Evolutionary conservation across 2,329 filamentous ascomycete species (phyloP), one percentile per base, ranked within the genome.

Genomic region (Raffaelea ambrosiae): DNA sequence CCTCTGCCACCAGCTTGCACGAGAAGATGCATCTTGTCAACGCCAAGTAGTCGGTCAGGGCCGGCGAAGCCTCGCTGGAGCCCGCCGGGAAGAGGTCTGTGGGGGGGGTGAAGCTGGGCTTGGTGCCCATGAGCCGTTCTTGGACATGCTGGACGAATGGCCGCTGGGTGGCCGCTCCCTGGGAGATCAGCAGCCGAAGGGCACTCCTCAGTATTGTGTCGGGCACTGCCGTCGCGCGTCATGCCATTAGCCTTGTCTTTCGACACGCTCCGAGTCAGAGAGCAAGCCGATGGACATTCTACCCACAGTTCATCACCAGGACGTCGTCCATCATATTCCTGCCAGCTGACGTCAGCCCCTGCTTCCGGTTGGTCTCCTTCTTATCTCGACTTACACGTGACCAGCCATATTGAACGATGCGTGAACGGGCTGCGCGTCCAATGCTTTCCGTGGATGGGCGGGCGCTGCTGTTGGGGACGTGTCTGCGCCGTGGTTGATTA

Each of bases 301-400:
- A 55, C 59, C 42, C 43, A 63, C 64, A 50, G 26, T 65, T 66
- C 2, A 60, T 62, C 49, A 67, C 64, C n/a, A 66, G 59, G 55
- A 62, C 64, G 57, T 67, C 63, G 55, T 68, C 63, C 65, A 67
- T 67, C 63, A 67, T 65, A 48, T 66, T 66, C 38, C 64, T 66
- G 33, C 11, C 8, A 26, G 10, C 3, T 20, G 9, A 33, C 3
- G n/a, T 44, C n/a, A 36, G 42, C 16, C 42, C 11, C 13, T 19
- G n/a, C n/a, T 19, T 9, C 3, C 5, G 11, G 10, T 20, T 16
- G 11, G 20, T n/a, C 4, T 14, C 10, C 5, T 43, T 5, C 13
- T 4, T 19, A 22, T 16, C 7, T 8, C 7, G n/a, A 8, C 40
- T 43, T n/a, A 43, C 40, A 43, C 40, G 26, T 43, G 40, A 14